Conservation (phyloP, 805 yeast species). For the Clavispora fructus region DNA sequence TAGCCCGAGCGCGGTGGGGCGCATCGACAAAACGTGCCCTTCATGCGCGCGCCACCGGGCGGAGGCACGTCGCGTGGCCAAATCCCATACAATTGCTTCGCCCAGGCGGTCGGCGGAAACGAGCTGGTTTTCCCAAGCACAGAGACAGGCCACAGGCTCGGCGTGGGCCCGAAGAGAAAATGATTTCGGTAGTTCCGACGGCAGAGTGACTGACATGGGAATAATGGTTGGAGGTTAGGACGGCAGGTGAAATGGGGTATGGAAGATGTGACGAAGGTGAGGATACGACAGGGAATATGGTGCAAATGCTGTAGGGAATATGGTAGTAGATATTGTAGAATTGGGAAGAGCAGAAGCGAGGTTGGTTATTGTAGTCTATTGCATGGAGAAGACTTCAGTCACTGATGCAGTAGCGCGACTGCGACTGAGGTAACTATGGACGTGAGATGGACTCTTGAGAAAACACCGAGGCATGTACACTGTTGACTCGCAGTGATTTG, state of each 20-base stretch:
- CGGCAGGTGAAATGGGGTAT: background rate
- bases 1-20: conserved; percentile 24
- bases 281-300: background rate
- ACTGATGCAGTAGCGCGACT: too few species aligned
- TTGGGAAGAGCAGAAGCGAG: too few species aligned
- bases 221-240: background rate
- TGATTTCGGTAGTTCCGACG: background rate
- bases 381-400: too few species aligned
- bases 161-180: conserved; percentile 14
- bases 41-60: conserved; percentile 59
- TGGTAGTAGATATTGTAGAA: too few species aligned
- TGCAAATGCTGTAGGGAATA: too few species aligned
- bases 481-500: too few species aligned
- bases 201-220: background rate
- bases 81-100: conserved; percentile 59
- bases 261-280: background rate
- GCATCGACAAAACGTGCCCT: conserved; percentile 44
- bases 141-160: conserved; percentile 12
- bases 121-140: conserved; percentile 15
- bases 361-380: too few species aligned
- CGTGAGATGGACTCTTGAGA: too few species aligned
- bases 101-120: conserved; percentile 62
- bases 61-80: conserved; percentile 50
- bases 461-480: too few species aligned
- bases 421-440: too few species aligned